phyloP scores from a whole-genome alignment of 257 asterid genomes.

The Nicotiana tabacum region DNA sequence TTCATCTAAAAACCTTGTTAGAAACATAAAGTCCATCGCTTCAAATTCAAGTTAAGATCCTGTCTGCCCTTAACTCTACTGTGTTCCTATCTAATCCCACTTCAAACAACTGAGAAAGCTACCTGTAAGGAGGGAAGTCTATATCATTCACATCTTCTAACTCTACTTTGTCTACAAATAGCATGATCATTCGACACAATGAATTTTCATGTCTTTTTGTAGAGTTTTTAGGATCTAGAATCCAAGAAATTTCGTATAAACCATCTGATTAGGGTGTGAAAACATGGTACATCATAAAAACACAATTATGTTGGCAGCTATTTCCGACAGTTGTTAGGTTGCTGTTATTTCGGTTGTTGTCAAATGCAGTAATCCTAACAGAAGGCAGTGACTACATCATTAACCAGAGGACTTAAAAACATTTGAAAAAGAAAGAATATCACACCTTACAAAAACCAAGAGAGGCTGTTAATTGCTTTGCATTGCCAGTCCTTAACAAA shows the following conservation, averaged over 20 bases:
- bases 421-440: background rate
- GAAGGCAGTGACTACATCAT: background rate
- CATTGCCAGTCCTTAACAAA: background rate
- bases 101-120: constrained; percentile 33
- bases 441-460: constrained; percentile 8
- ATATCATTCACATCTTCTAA: constrained; percentile 15
- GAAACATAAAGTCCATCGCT: constrained; percentile 26
- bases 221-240: background rate
- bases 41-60: constrained; percentile 39
- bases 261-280: background rate
- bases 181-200: constrained; percentile 23
- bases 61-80: background rate
- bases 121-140: constrained; percentile 33
- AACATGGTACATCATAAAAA: constrained; percentile 14
- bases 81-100: constrained; percentile 35
- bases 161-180: constrained; percentile 6
- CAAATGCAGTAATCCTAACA: constrained; percentile 18
- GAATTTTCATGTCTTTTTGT: background rate
- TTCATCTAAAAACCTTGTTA: background rate
- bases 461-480: background rate
- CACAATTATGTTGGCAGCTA: constrained; percentile 30
- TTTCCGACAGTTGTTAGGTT: constrained; percentile 28
- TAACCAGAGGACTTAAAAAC: background rate
- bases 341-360: constrained; percentile 56
- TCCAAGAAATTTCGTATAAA: background rate